These are phyloP conservation scores for Boletus subparvulus DNA, from an alignment of 768 basidiomycete genomes.

Conservation along the genomic window DNA sequence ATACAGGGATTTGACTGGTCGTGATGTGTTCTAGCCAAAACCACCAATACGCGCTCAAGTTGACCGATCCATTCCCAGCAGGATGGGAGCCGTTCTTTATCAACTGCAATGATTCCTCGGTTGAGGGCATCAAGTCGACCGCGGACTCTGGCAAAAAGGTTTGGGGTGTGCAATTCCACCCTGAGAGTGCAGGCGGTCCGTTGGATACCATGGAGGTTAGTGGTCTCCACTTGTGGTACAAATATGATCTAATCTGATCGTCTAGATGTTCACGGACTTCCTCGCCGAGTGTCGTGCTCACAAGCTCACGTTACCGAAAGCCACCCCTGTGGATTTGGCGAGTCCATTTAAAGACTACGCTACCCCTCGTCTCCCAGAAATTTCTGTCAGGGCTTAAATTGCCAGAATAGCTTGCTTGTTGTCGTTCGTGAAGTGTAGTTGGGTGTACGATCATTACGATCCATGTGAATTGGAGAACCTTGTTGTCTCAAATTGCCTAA, in stretches of 20 bases:
- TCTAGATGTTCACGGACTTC: constrained; percentile 93
- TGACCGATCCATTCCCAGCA: constrained; percentile 92
- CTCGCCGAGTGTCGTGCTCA: constrained; percentile 72
- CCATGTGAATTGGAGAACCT: background rate
- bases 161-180: constrained; percentile 99
- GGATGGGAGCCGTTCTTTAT: constrained; percentile 99
- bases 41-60: constrained; percentile 94
- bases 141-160: constrained; percentile 82
- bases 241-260: background rate
- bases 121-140: constrained; percentile 98
- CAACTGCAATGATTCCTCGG: constrained; percentile 98
- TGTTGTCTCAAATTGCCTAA: constrained; percentile 7
- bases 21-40: constrained; percentile 64
- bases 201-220: constrained; percentile 94
- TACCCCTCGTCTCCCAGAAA: constrained; percentile 17
- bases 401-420: background rate
- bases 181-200: constrained; percentile 97
- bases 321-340: constrained; percentile 14
- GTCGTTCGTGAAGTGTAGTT: background rate
- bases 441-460: constrained; percentile 17
- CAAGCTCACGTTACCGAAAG: constrained; percentile 38
- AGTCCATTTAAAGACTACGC: constrained; percentile 20
- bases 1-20: background rate
- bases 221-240: background rate
- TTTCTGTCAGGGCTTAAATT: constrained; percentile 32